Evolutionary conservation across 2,329 filamentous ascomycete species (phyloP).

Genomic region (Trichoderma citrinoviride): DNA sequence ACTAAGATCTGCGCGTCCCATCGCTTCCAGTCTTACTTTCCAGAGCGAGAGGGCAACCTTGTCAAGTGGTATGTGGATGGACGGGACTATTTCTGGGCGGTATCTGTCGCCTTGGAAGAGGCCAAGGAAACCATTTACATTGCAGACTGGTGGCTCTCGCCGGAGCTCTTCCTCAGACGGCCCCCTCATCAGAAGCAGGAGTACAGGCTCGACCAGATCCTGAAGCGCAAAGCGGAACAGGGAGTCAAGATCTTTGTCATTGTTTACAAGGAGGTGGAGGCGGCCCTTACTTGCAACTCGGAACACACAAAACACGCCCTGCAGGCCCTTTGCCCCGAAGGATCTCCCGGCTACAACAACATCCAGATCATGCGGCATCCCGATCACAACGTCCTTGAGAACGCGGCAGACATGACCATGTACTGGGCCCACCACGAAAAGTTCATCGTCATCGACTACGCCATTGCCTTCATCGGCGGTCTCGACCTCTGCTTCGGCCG

Average conservation of each 20-base stretch:
- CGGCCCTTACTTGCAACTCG: constrained; percentile 86
- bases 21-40: constrained; percentile 87
- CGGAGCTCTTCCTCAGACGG: constrained; percentile 79
- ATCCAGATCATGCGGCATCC: constrained; percentile 88
- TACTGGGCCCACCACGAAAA: constrained; percentile 99
- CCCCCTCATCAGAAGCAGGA: constrained; percentile 80
- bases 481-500: constrained; percentile 93
- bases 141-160: constrained; percentile 94
- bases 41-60: constrained; percentile 77
- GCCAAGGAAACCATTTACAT: constrained; percentile 96
- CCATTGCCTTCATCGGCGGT: constrained; percentile 87
- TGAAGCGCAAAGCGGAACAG: constrained; percentile 85
- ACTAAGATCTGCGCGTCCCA: constrained; percentile 68
- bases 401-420: constrained; percentile 92
- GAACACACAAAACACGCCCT: constrained; percentile 88
- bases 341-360: constrained; percentile 78
- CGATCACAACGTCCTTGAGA: constrained; percentile 92
- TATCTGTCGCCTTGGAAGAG: constrained; percentile 83
- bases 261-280: constrained; percentile 85
- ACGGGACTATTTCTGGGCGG: constrained; percentile 91
- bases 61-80: constrained; percentile 98
- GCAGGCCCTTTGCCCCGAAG: constrained; percentile 74
- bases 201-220: constrained; percentile 79
- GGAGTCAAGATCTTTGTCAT: constrained; percentile 94
- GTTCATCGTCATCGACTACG: constrained; percentile 91